Evolutionary conservation across 2,329 filamentous ascomycete species (phyloP), one percentile per base, ranked within the genome.

Genomic region (Neonectria neomacrospora): DNA sequence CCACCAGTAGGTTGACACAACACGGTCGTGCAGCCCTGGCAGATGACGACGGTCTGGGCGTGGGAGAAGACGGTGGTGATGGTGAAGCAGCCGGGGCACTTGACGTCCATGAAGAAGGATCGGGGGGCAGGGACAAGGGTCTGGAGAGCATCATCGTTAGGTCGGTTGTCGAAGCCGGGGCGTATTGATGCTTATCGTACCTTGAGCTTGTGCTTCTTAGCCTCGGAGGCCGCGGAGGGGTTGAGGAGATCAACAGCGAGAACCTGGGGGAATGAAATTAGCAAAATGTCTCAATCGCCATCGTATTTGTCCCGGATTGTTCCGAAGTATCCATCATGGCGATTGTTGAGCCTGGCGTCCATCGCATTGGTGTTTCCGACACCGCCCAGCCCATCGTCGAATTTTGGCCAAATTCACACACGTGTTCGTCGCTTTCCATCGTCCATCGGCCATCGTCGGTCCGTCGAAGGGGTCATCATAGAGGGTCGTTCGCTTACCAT

Each of bases 51-150:
- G 82, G 96, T 99, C 90, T 99, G 96, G 84, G 96, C 96, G 90
- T 99, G 96, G 72, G 95, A 98, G 93, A 98, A 99, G 85, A 99
- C 96, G 83, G 96, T 99, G 84, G 96, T 99, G 90, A 99, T 99
- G 84, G 94, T 97, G 91, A 98, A 99, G 93, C 96, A 99, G 80
- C 96, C 96, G 82, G 96, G 96, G 92, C 96, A 99, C 92, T 99
- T 99, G 88, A 99, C 96, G 83, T 99, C 96, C 96, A 99, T 99
- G 93, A 99, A 99, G 92, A 98, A 99, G 75, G 95, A 98, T 83
- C 96, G 93, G 79, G 96, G 96, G 74, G 89, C 91, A 79, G 96
- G 96, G 81, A 99, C 96, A 78, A 99, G 92, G 75, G 89, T 94
- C 94, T 96, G 75, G 68, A 58, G 18, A 50, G 16, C 32, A 39